These are phyloP conservation scores for Letharia columbiana DNA, from an alignment of 495 filamentous ascomycete species.

Conservation along the genomic window DNA sequence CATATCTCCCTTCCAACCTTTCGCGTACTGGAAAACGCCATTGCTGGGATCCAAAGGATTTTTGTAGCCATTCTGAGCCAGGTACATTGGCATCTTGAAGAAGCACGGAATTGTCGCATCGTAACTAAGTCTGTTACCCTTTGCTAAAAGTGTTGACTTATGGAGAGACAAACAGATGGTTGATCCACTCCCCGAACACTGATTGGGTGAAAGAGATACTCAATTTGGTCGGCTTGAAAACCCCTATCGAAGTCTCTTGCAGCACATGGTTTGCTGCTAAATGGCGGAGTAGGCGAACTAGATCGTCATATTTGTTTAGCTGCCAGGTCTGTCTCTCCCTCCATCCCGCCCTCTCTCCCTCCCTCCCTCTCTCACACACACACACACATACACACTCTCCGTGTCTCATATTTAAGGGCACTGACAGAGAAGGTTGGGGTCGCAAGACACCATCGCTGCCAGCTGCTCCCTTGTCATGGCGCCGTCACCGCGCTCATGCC, in stretches of 20 bases:
- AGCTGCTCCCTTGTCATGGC: constrained; percentile 11
- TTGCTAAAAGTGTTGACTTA: neutral
- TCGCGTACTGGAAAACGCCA: constrained; percentile 35
- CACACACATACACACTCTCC: too few relatives aligned
- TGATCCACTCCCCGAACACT: constrained; percentile 20
- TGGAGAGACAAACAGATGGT: constrained; percentile 14
- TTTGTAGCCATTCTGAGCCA: constrained; percentile 24
- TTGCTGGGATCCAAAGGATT: constrained; percentile 28
- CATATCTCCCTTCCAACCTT: constrained; percentile 11
- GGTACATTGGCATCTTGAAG: constrained; percentile 16
- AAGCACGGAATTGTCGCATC: constrained; percentile 16
- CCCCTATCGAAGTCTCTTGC: constrained; percentile 9
- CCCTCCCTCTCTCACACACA: too few relatives aligned
- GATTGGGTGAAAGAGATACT: constrained; percentile 6
- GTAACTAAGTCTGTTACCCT: constrained; percentile 7
- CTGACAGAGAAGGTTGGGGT: constrained; percentile 15
- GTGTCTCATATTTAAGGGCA: neutral
- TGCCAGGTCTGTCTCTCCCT: neutral
- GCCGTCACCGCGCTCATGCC: constrained; percentile 14
- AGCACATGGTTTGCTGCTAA: constrained; percentile 17
- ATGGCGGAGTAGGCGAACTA: constrained; percentile 16
- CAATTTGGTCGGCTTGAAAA: constrained; percentile 7
- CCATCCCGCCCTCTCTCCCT: neutral
- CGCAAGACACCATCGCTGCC: constrained; percentile 15
- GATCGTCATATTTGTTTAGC: neutral